Conservation (phyloP, 164 flowering plant species). For the Nymphaea thermarum region DNA sequence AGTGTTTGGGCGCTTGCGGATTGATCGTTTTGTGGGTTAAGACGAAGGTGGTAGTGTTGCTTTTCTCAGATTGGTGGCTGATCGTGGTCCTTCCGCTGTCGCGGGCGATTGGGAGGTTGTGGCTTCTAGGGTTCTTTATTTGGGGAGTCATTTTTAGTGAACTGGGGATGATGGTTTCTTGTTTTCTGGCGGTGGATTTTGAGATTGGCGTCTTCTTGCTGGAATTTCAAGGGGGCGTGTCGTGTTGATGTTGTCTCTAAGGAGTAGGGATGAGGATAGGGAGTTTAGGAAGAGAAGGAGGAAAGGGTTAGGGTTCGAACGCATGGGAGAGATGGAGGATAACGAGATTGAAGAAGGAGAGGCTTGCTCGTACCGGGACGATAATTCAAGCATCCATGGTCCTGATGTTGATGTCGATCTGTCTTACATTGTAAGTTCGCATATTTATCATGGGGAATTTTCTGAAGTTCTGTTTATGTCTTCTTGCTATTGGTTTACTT, state of each 20-base stretch:
- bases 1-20: neutral
- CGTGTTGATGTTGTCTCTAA: constrained; percentile 54
- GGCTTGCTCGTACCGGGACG: constrained; percentile 49
- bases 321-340: constrained; percentile 51
- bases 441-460: neutral
- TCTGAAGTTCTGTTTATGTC: constrained; percentile 2
- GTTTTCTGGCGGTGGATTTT: no score
- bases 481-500: neutral
- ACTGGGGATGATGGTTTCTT: no score
- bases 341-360: constrained; percentile 97
- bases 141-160: no score
- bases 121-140: no score
- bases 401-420: constrained; percentile 46
- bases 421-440: constrained; percentile 61
- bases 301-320: constrained; percentile 52
- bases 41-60: neutral
- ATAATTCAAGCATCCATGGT: constrained; percentile 26
- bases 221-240: neutral
- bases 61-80: no score
- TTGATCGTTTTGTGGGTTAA: neutral
- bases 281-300: constrained; percentile 22
- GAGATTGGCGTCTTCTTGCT: neutral
- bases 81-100: no score
- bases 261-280: constrained; percentile 39
- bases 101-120: no score